A percentile compares a stretch with the other conserved stretches of the same genome.
Evolutionary conservation across 257 asterid species (phyloP).

Genomic region (Scutellaria baicalensis): DNA sequence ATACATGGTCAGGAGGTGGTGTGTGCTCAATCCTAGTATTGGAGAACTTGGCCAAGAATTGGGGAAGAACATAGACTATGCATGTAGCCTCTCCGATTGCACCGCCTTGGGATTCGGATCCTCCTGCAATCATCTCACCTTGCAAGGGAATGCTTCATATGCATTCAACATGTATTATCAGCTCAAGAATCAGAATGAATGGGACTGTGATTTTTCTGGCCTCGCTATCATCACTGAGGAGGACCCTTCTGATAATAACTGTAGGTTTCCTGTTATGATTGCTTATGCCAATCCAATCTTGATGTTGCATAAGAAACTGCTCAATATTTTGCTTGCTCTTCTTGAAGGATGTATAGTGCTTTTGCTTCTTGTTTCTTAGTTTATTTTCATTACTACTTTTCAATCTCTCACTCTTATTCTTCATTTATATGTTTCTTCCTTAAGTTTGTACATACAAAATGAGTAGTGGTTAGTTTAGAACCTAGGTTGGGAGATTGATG

Average conservation of each 20-base stretch:
- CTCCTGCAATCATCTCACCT: slow-evolving; percentile 64
- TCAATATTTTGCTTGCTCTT: slow-evolving; percentile 51
- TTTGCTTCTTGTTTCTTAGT: slow-evolving; percentile 59
- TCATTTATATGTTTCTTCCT: not conserved
- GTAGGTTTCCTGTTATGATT: slow-evolving; percentile 74
- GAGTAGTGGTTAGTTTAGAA: not conserved
- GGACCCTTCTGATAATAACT: slow-evolving; percentile 69
- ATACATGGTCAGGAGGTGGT: slow-evolving; percentile 72
- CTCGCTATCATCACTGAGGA: slow-evolving; percentile 51
- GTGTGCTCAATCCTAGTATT: slow-evolving; percentile 47
- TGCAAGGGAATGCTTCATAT: slow-evolving; percentile 76
- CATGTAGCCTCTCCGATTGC: slow-evolving; percentile 83
- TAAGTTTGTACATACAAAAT: not conserved
- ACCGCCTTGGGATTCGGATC: slow-evolving; percentile 86
- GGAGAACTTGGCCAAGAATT: slow-evolving; percentile 38
- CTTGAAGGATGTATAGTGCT: slow-evolving; percentile 69
- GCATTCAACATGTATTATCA: slow-evolving; percentile 96
- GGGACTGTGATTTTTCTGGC: slow-evolving; percentile 89
- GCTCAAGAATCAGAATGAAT: slow-evolving; percentile 57
- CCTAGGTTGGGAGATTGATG: not conserved
- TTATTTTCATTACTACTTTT: not conserved
- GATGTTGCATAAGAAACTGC: slow-evolving; percentile 51
- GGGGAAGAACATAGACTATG: slow-evolving; percentile 58
- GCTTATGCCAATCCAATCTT: slow-evolving; percentile 47
- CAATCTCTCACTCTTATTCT: no score